Evolutionary conservation across 2,329 filamentous ascomycete species (phyloP).

Genomic region (Fusarium annulatum): DNA sequence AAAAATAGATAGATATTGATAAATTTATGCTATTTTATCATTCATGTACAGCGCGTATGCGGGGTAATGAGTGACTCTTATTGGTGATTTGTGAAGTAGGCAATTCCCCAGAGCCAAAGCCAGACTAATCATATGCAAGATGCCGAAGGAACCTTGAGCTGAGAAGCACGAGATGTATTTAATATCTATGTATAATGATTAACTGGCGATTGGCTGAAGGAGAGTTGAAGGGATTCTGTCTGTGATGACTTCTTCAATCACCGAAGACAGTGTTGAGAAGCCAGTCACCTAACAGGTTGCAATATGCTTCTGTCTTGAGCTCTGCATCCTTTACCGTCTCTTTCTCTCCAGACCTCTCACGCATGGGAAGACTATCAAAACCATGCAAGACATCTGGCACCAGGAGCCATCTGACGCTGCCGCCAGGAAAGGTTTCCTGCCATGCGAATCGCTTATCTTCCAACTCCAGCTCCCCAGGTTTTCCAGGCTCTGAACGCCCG

Average conservation of each 20-base stretch:
- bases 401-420: not conserved
- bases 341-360: not conserved
- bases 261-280: not conserved
- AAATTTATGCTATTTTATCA: not conserved
- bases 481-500: not conserved
- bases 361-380: not conserved
- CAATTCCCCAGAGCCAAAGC: too few species aligned
- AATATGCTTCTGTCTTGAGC: not conserved
- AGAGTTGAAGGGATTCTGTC: too few species aligned
- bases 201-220: too few species aligned
- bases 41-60: too few species aligned
- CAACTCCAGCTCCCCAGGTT: not conserved
- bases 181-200: not conserved
- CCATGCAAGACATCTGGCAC: not conserved
- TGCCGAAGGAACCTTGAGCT: too few species aligned
- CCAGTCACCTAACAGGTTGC: not conserved
- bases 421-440: not conserved
- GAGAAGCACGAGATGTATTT: not conserved
- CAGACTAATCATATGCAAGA: fast-evolving
- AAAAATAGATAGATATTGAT: not conserved
- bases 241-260: not conserved
- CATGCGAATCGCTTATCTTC: not conserved
- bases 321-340: not conserved
- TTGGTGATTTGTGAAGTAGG: not conserved
- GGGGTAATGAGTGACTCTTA: not conserved